These are phyloP conservation scores for Fremontodendron californicum DNA, from an alignment of 345 rosid genomes.

Conservation along the genomic window DNA sequence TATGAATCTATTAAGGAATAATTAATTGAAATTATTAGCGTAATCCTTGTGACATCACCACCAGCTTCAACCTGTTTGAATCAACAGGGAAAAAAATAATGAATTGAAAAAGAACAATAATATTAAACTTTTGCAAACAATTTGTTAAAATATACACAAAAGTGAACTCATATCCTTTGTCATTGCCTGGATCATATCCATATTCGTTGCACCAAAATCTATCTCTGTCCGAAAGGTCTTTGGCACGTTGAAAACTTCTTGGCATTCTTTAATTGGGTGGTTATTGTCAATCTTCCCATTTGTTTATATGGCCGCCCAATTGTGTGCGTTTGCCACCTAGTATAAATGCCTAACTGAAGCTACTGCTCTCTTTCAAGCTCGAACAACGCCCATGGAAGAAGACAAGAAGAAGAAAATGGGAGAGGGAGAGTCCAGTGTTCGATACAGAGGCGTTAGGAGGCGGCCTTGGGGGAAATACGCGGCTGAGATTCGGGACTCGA, in stretches of 20 bases:
- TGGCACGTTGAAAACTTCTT: neutral
- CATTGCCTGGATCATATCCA: neutral
- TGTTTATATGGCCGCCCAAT: neutral
- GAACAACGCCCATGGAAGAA: slow-evolving; percentile 15
- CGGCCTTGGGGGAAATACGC: slow-evolving; percentile 88
- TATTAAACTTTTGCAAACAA: neutral
- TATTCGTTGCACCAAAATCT: neutral
- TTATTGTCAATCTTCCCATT: neutral
- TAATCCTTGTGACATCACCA: neutral
- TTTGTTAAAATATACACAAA: neutral
- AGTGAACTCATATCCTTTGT: neutral
- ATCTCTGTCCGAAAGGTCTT: neutral
- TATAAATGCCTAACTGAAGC: slow-evolving; percentile 8
- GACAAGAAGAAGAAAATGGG: slow-evolving; percentile 18
- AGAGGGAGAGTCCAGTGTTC: slow-evolving; percentile 23
- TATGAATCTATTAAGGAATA: neutral
- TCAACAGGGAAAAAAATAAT: neutral
- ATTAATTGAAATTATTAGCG: neutral
- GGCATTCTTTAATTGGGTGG: neutral
- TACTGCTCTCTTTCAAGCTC: neutral
- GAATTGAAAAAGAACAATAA: neutral
- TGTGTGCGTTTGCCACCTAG: neutral
- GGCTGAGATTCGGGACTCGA: slow-evolving; percentile 82
- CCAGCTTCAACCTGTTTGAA: too few relatives aligned
- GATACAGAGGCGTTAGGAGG: slow-evolving; percentile 56